phyloP scores from a whole-genome alignment of 2,329 filamentous ascomycete species.

The Fusarium sp. region DNA sequence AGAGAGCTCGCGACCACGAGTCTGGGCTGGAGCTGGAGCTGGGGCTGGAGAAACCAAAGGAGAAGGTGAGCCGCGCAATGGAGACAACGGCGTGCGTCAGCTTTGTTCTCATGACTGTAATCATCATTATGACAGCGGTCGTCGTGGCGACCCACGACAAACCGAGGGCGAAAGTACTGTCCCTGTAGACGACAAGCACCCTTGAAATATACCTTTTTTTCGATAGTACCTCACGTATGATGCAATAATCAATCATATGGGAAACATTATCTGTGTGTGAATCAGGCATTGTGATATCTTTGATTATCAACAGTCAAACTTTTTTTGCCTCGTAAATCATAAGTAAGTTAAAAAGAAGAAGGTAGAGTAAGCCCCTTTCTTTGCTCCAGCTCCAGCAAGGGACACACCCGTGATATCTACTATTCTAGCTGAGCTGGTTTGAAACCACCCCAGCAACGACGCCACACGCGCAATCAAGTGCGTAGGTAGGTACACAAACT shows the following conservation, averaged over 20 bases:
- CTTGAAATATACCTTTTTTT: slow-evolving; percentile 42
- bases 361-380: slow-evolving; percentile 26
- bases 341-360: slow-evolving; percentile 28
- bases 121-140: slow-evolving; percentile 17
- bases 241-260: slow-evolving; percentile 20
- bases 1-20: slow-evolving; percentile 16
- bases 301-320: slow-evolving; percentile 6
- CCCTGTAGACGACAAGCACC: slow-evolving; percentile 36
- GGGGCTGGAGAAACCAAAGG: slow-evolving; percentile 14
- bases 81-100: slow-evolving; percentile 6
- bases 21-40: slow-evolving; percentile 5
- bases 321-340: slow-evolving; percentile 38
- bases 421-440: slow-evolving; percentile 30
- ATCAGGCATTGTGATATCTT: slow-evolving; percentile 4
- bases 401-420: slow-evolving; percentile 35
- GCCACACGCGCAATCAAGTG: slow-evolving; percentile 15
- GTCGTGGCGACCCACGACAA: slow-evolving; percentile 16
- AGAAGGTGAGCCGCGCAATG: slow-evolving; percentile 4
- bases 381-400: slow-evolving; percentile 16
- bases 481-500: slow-evolving; percentile 8
- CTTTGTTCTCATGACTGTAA: not conserved
- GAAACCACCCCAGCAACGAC: slow-evolving; percentile 27
- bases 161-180: slow-evolving; percentile 12
- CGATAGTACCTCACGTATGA: slow-evolving; percentile 37
- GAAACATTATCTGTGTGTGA: not conserved